Evolutionary conservation across 2,329 filamentous ascomycete genomes (phyloP), one percentile per base, ranked within the genome.

Genomic region (Claviceps citrina): DNA sequence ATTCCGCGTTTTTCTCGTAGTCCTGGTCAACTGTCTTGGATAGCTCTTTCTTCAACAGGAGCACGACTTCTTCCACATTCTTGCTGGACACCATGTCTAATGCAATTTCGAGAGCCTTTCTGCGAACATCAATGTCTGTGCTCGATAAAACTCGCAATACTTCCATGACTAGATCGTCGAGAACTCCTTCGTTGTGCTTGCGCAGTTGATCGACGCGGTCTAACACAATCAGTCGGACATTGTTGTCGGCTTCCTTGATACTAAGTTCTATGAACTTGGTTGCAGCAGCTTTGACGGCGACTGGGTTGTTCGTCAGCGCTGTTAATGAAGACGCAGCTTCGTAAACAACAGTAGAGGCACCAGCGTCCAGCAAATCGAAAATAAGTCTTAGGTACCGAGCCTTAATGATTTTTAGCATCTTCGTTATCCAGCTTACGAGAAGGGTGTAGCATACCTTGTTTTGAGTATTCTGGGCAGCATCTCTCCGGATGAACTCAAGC

Each of bases 81-180:
- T 94, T 93, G 73, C 87, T 95, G 0, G 89, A 91, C 5, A 98
- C 85, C 91, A 98, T 96, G 49, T 95, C 87, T 59, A 98, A 69
- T 10, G 87, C 87, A 53, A 98, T 84, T 42, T 76, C 71, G 22
- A 98, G 73, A 13, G 89, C 86, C 63, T 96, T 96, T 61, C 80
- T 80, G 53, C 91, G 79, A 39, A 98, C 91, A 55, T 96, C 91
- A 48, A 98, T 82, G 63, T 98, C 91, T 18, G 91, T 84, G 58
- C 87, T 95, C 10, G 87, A 93, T 26, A 98, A 72, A 15, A 95
- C 91, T 40, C 91, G 84, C 34, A 98, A 70, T 41, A 96, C 87
- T 60, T 98, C 91, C 91, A 98, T 96, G 4, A 84, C 85, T 36
- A 96, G 64, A 54, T 98, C 91, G 55, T 96, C 87, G 43, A 98